Conservation (phyloP, 345 rosid genomes). For the Boechera stricta region DNA sequence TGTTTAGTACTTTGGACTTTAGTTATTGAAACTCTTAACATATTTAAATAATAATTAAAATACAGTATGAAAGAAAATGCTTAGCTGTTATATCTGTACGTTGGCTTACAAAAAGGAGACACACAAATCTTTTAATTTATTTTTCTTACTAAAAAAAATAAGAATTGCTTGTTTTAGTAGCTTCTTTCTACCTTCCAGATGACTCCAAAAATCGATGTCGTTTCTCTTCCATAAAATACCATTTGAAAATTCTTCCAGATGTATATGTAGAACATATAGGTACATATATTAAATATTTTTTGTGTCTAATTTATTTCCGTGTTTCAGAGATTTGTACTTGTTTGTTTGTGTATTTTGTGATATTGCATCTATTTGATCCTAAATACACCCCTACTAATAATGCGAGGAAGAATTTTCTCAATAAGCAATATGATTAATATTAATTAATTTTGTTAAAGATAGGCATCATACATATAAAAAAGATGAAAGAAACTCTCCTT, state of each 20-base stretch:
- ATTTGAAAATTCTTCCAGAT: conserved; percentile 28
- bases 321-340: conserved; percentile 32
- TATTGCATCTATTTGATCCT: conserved; percentile 10
- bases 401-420: not conserved
- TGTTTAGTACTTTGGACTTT: conserved; percentile 30
- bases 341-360: conserved; percentile 21
- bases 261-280: not conserved
- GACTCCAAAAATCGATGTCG: conserved; percentile 52
- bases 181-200: conserved; percentile 68
- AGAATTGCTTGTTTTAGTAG: conserved; percentile 31
- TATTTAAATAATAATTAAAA: not conserved
- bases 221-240: conserved; percentile 34
- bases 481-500: too few species aligned
- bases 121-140: conserved; percentile 53
- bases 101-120: conserved; percentile 48
- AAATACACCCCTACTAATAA: not conserved
- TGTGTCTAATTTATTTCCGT: conserved; percentile 8
- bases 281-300: not conserved
- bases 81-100: conserved; percentile 64
- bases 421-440: too few species aligned
- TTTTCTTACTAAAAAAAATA: not conserved
- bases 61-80: conserved; percentile 38
- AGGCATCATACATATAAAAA: too few species aligned
- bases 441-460: too few species aligned
- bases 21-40: not conserved